Evolutionary conservation across 306 rosid species (phyloP).

Genomic region (Psophocarpus tetragonolobus): DNA sequence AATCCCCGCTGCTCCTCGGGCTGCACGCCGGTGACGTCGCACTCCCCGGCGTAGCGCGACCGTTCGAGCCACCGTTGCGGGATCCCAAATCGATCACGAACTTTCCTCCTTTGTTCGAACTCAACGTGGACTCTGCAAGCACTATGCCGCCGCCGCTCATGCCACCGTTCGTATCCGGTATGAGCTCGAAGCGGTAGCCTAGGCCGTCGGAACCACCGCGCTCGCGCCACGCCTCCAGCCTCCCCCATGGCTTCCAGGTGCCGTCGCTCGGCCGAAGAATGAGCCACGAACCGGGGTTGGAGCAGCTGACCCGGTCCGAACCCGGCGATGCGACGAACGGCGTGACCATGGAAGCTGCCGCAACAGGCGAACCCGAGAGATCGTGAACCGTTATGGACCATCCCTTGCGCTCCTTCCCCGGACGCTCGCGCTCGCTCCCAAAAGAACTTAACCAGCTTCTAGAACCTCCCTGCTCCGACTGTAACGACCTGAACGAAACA

Average conservation of each 20-base stretch:
- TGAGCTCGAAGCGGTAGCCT: conserved; percentile 64
- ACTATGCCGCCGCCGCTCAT: conserved; percentile 64
- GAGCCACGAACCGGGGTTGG: conserved; percentile 77
- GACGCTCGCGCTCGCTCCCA: conserved; percentile 75
- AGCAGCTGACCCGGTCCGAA: conserved; percentile 71
- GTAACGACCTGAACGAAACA: conserved; percentile 52
- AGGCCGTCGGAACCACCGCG: conserved; percentile 68
- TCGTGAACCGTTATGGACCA: conserved; percentile 78
- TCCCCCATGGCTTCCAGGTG: conserved; percentile 79
- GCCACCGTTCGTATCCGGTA: conserved; percentile 60
- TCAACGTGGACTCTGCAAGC: conserved; percentile 67
- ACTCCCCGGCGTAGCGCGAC: conserved; percentile 41
- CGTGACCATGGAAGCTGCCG: conserved; percentile 72
- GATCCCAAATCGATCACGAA: conserved; percentile 55
- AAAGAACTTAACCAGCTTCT: conserved; percentile 67
- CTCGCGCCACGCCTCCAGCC: conserved; percentile 80
- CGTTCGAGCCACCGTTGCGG: conserved; percentile 24
- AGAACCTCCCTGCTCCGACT: conserved; percentile 45
- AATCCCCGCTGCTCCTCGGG: conserved; percentile 77
- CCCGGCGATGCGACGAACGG: conserved; percentile 77
- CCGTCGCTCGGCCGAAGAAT: conserved; percentile 69
- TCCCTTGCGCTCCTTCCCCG: conserved; percentile 72
- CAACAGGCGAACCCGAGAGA: conserved; percentile 78
- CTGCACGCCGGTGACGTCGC: conserved; percentile 68
- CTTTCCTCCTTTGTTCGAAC: conserved; percentile 57